Evolutionary conservation across 2,329 filamentous ascomycete genomes (phyloP).

Genomic region (Claviceps citrina): DNA sequence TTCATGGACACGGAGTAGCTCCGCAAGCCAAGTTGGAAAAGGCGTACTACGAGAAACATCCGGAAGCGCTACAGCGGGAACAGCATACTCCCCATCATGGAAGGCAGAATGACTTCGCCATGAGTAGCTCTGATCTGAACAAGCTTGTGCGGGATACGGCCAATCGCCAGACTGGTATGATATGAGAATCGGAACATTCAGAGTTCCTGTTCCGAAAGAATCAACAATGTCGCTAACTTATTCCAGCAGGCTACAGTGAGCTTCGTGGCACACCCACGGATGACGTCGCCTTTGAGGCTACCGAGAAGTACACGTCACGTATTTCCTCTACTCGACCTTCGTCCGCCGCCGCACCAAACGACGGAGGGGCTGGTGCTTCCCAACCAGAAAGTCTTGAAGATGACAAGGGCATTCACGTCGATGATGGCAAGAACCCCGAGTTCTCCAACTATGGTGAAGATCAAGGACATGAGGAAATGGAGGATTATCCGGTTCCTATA

Average conservation of each 20-base stretch:
- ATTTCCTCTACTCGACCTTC: conserved; percentile 51
- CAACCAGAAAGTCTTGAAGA: conserved; percentile 28
- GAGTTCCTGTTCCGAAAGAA: conserved; percentile 4
- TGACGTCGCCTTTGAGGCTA: conserved; percentile 76
- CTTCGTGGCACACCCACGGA: conserved; percentile 69
- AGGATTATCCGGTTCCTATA: conserved; percentile 60
- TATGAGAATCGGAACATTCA: neutral
- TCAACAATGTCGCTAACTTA: conserved; percentile 9
- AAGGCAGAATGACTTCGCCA: conserved; percentile 55
- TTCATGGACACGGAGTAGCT: conserved; percentile 71
- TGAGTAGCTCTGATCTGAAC: conserved; percentile 82
- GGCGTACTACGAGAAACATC: conserved; percentile 86
- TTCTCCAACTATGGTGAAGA: conserved; percentile 23
- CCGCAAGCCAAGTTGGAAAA: conserved; percentile 72
- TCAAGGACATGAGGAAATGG: conserved; percentile 40
- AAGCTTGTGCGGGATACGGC: conserved; percentile 68
- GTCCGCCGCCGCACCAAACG: conserved; percentile 20
- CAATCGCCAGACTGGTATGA: conserved; percentile 27
- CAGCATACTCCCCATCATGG: conserved; percentile 41
- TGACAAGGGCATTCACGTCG: conserved; percentile 56
- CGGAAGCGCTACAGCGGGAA: conserved; percentile 64
- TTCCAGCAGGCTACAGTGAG: conserved; percentile 41
- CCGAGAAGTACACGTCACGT: conserved; percentile 67
- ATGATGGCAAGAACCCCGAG: conserved; percentile 35
- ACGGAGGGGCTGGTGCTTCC: conserved; percentile 9